Evolutionary conservation across 164 flowering plant genomes (phyloP).

Genomic region (Stephania japonica): DNA sequence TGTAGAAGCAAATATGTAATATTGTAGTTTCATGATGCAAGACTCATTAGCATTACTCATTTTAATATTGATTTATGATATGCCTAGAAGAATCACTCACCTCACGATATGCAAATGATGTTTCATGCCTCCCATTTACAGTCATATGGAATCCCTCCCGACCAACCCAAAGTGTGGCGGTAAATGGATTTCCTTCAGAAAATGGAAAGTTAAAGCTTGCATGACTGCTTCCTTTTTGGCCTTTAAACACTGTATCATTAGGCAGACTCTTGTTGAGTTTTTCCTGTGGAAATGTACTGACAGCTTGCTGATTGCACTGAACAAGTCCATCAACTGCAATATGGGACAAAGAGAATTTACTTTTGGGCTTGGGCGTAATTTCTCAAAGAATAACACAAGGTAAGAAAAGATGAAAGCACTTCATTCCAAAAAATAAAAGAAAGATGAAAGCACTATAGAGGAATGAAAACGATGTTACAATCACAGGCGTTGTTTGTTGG

Average conservation of each 20-base stretch:
- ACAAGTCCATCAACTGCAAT: slow-evolving; percentile 75
- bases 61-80: not conserved
- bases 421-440: not conserved
- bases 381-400: not conserved
- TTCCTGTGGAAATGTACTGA: slow-evolving; percentile 36
- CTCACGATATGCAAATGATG: slow-evolving; percentile 79
- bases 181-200: slow-evolving; percentile 61
- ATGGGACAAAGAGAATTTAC: slow-evolving; percentile 2
- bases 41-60: not conserved
- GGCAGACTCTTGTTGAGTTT: slow-evolving; percentile 32
- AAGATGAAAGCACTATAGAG: not conserved
- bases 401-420: not conserved
- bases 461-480: not conserved
- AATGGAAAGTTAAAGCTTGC: slow-evolving; percentile 60
- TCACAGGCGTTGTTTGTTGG: not conserved
- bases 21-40: not conserved
- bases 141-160: slow-evolving; percentile 90
- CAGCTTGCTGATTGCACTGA: slow-evolving; percentile 56
- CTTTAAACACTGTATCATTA: slow-evolving; percentile 19
- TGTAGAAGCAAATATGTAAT: slow-evolving; percentile 4
- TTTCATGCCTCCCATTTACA: slow-evolving; percentile 89
- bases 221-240: slow-evolving; percentile 36
- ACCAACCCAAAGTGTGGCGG: slow-evolving; percentile 86
- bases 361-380: not conserved
- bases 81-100: slow-evolving; percentile 35